Conservation (phyloP, 306 rosid species). For the Cercis canadensis region DNA sequence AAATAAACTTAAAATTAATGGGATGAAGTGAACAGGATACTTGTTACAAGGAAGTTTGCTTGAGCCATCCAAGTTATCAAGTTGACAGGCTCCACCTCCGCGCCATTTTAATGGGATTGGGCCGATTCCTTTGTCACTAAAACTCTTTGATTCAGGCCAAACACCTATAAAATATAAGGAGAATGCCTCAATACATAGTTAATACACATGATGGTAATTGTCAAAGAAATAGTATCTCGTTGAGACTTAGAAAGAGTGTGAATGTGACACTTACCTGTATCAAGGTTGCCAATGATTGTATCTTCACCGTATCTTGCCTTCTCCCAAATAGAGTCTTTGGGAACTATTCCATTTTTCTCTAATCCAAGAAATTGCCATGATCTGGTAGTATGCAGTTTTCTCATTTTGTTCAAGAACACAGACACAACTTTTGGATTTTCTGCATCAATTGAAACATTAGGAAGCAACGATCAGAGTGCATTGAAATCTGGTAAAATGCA, state of each 20-base stretch:
- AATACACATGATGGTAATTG: too few relatives aligned
- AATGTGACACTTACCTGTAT: slow-evolving; percentile 54
- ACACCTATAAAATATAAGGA: slow-evolving; percentile 43
- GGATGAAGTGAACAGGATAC: slow-evolving; percentile 13
- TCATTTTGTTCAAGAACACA: slow-evolving; percentile 55
- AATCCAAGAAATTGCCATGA: slow-evolving; percentile 34
- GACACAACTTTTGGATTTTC: slow-evolving; percentile 65
- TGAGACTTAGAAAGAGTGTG: too few relatives aligned
- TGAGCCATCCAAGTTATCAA: background rate
- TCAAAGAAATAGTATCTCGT: too few relatives aligned
- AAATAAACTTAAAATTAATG: too few relatives aligned
- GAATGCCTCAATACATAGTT: too few relatives aligned
- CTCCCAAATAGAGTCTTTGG: slow-evolving; percentile 56
- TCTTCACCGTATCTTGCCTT: slow-evolving; percentile 62
- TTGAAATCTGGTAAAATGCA: background rate
- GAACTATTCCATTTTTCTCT: slow-evolving; percentile 43
- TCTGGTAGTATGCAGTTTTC: slow-evolving; percentile 58
- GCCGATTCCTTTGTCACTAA: slow-evolving; percentile 64
- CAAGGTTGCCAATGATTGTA: slow-evolving; percentile 63
- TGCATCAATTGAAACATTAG: slow-evolving; percentile 31
- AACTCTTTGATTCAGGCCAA: slow-evolving; percentile 82
- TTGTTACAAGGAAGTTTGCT: slow-evolving; percentile 50
- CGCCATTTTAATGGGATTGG: slow-evolving; percentile 70
- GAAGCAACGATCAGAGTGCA: too few relatives aligned
- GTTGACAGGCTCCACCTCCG: slow-evolving; percentile 55